A percentile compares a stretch with the other conserved stretches of the same genome.
Conservation (phyloP, 768 basidiomycete species). For the Amanita muscaria region DNA sequence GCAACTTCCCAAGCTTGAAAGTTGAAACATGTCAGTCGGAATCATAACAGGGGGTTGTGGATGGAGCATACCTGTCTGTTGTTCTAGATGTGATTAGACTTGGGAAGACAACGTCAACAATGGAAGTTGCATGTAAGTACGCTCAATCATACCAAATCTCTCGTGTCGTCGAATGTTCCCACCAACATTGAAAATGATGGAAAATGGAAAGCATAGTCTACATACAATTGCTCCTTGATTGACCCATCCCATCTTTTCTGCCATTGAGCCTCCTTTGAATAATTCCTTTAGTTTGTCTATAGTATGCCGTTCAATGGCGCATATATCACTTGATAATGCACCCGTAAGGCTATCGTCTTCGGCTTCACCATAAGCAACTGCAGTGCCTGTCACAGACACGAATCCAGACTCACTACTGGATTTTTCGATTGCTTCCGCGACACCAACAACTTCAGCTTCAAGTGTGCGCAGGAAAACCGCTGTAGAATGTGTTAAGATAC, state of each 20-base stretch:
- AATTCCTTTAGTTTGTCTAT: conserved; percentile 84
- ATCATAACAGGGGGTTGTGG: too few species aligned
- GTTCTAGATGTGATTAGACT: too few species aligned
- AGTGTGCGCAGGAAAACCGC: conserved; percentile 68
- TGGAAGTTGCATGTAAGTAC: too few species aligned
- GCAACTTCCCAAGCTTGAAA: conserved; percentile 74
- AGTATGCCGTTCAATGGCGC: conserved; percentile 7
- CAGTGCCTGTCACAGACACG: conserved; percentile 70
- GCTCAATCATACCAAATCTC: too few species aligned
- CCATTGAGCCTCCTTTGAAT: conserved; percentile 51
- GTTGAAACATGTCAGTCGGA: too few species aligned
- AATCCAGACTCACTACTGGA: conserved; percentile 88
- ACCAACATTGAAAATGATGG: too few species aligned
- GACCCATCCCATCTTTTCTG: conserved; percentile 31
- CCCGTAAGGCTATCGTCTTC: conserved; percentile 75
- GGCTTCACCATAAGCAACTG: conserved; percentile 69
- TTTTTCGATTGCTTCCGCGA: conserved; percentile 71
- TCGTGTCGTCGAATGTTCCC: too few species aligned
- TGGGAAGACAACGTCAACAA: too few species aligned
- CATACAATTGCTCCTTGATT: conserved; percentile 33
- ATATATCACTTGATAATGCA: conserved; percentile 20
- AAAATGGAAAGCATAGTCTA: too few species aligned
- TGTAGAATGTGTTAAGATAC: conserved; percentile 19
- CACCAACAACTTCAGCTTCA: conserved; percentile 62
- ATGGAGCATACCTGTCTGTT: too few species aligned